phyloP scores from a whole-genome alignment of 768 basidiomycete species.

The Rhodotorula taiwanensis region DNA sequence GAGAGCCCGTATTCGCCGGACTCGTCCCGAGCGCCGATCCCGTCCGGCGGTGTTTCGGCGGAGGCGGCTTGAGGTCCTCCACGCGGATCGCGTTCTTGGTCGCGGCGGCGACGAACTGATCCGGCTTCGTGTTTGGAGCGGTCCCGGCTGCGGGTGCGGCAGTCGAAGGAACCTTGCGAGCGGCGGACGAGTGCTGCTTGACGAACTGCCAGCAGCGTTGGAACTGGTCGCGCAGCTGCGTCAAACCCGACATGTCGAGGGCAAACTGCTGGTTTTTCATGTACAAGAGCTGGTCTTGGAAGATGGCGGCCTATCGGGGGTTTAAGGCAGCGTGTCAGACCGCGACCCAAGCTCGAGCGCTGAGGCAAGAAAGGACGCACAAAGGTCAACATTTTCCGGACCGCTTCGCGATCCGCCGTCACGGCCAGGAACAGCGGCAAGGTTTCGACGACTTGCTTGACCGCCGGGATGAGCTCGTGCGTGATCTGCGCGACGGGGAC shows the following conservation, averaged over 20 bases:
- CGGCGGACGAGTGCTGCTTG: conserved; percentile 16
- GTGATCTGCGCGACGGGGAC: conserved; percentile 18
- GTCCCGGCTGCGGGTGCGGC: not conserved
- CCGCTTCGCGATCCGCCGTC: conserved; percentile 15
- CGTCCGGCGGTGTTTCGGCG: conserved; percentile 32
- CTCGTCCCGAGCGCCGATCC: conserved; percentile 12
- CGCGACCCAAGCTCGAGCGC: not conserved
- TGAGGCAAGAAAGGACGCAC: conserved; percentile 12
- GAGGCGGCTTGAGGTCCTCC: conserved; percentile 38
- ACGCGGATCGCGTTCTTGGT: conserved; percentile 29
- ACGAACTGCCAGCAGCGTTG: conserved; percentile 37
- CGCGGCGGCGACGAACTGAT: conserved; percentile 27
- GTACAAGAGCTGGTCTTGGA: conserved; percentile 33
- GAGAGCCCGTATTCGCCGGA: conserved; percentile 13
- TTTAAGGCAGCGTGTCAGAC: not conserved
- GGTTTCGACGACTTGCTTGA: conserved; percentile 34
- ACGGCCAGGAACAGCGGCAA: conserved; percentile 39
- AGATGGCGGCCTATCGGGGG: conserved; percentile 38
- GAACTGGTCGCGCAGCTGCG: conserved; percentile 35
- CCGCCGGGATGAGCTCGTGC: conserved; percentile 28
- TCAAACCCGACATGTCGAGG: conserved; percentile 30
- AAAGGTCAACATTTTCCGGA: conserved; percentile 32
- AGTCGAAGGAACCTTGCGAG: not conserved
- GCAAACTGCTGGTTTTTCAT: conserved; percentile 31
- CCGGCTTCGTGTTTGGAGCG: conserved; percentile 5